These are phyloP conservation scores for Herpetomonas samuelpessoai DNA, from an alignment of 208 protist species.

Conservation along the genomic window DNA sequence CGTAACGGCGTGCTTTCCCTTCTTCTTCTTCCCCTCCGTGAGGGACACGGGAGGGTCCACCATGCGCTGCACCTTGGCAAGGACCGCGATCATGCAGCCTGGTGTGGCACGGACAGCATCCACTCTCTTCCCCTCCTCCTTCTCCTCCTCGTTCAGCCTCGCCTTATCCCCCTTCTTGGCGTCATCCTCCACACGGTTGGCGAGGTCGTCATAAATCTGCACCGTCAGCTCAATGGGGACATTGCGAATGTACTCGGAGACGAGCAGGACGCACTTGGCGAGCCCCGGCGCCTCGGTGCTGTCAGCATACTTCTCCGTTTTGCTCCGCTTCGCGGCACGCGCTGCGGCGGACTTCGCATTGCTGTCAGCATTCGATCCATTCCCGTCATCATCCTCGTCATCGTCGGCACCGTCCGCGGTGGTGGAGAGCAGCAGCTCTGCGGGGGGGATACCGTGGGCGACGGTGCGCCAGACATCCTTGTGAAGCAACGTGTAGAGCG, in stretches of 20 bases:
- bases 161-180: conserved; percentile 18
- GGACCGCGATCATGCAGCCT: conserved; percentile 73
- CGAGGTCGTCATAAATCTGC: conserved; percentile 62
- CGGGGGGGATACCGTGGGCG: conserved; percentile 57
- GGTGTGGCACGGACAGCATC: conserved; percentile 32
- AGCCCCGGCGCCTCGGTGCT: not conserved
- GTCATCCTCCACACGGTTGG: conserved; percentile 44
- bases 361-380: not conserved
- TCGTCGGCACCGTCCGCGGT: conserved; percentile 5
- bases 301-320: not conserved
- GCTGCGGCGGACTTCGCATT: not conserved
- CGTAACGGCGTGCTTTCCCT: conserved; percentile 4
- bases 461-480: conserved; percentile 63
- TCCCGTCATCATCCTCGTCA: not conserved
- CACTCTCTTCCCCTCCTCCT: not conserved
- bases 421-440: conserved; percentile 53
- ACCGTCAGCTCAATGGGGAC: conserved; percentile 80
- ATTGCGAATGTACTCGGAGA: conserved; percentile 85
- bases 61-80: conserved; percentile 86
- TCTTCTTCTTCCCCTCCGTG: conserved; percentile 5
- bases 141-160: not conserved
- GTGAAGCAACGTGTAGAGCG: conserved; percentile 52
- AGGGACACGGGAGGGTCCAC: conserved; percentile 45
- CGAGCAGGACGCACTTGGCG: conserved; percentile 65
- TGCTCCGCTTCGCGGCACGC: not conserved